These are phyloP conservation scores for Blastocladiella emersonii DNA, from an alignment of 371 early-diverging fungal species.

Conservation along the genomic window DNA sequence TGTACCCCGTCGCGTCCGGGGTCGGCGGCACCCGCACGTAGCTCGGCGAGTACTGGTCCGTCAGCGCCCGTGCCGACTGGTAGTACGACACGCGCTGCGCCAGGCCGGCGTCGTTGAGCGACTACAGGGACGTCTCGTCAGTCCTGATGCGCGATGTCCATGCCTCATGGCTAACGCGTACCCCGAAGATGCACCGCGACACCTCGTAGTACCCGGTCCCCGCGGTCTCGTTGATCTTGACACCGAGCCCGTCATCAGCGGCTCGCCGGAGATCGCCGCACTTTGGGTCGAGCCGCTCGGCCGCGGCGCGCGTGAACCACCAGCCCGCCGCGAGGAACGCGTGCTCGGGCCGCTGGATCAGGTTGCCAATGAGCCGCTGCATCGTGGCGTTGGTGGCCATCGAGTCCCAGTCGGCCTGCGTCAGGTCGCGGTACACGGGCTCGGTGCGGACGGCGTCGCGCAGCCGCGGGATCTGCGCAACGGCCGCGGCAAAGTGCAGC, in stretches of 20 bases:
- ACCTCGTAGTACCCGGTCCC: constrained; percentile 1
- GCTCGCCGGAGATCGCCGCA: neutral
- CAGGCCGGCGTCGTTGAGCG: neutral
- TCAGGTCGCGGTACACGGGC: neutral
- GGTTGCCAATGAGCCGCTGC: neutral
- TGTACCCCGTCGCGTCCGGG: too few relatives aligned
- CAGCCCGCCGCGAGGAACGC: neutral
- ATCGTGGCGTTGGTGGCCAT: neutral
- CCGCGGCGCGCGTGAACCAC: neutral
- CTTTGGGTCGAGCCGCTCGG: neutral
- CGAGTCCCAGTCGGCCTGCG: neutral
- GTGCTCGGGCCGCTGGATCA: neutral
- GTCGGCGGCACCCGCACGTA: too few relatives aligned
- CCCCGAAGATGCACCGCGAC: neutral
- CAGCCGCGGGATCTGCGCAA: neutral
- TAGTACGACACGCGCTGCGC: neutral
- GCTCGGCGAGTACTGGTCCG: neutral
- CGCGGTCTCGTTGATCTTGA: neutral
- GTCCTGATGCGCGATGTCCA: too few relatives aligned
- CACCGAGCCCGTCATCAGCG: neutral
- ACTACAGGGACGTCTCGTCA: too few relatives aligned
- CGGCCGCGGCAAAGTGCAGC: neutral
- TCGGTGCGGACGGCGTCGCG: neutral
- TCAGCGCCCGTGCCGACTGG: neutral
- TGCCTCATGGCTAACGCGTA: too few relatives aligned